Evolutionary conservation across 805 yeast species (phyloP), one percentile per base, ranked within the genome.

Genomic region (Lachancea meyersii): DNA sequence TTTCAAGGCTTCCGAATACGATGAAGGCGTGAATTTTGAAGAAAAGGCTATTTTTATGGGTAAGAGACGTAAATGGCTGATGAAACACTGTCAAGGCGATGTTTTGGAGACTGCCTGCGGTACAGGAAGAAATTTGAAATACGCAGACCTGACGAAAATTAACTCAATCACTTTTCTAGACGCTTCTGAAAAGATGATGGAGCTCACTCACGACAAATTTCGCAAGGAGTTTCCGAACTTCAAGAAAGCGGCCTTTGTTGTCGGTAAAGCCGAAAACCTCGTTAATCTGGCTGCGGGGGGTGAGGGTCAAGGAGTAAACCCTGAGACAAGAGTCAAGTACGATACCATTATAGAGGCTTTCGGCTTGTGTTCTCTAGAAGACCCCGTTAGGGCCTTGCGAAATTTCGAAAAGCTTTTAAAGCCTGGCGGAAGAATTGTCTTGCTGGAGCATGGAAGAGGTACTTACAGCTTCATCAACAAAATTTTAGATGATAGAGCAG

Each of bases 21-120:
- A 91, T 59, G 69, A 71, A 30, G 89, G 80, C 44, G 84, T 91
- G 49, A 79, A 82, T 52, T 44, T 67, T 69, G 66, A 80, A 70
- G 75, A 71, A 51, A 63, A 57, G 41, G 54, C 67, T 51, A 65
- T 72, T 35, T 52, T 67, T 31, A 61, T 72, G 69, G 72, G 81
- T 44, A 72, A 70, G 54, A 72, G 84, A 64, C 73, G 96, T 54
- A 79, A 79, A 53, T 82, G 93, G 85, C 61, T 84, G 35, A 84
- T 85, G 88, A 75, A 70, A 28, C 84, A 83, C 48, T 75, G 82
- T 38, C 67, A 70, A 45, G 98, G 98, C 18, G 96, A 93, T 58
- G 96, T 88, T 1, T 67, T 93, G 44, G 98, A 93, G 63, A 93
- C 91, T 9, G 82, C 97, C 0, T 86, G 95, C 58, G 98, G 98